Conservation (phyloP, 352 stramenopile genomes). For the Phytophthora agathidicida region DNA sequence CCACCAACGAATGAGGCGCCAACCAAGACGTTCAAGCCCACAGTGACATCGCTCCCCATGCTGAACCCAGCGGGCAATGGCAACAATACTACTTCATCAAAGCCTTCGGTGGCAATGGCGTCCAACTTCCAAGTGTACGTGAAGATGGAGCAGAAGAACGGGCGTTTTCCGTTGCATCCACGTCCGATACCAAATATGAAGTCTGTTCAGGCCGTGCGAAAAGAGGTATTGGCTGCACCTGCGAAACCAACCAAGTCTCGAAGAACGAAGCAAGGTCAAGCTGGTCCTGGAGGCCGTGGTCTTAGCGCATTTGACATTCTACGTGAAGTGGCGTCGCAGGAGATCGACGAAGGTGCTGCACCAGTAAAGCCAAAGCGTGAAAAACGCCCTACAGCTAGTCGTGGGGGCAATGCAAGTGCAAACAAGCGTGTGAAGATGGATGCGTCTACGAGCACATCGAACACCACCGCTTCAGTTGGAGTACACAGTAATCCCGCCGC, state of each 20-base stretch:
- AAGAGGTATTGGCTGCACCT: conserved; percentile 17
- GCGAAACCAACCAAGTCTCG: conserved; percentile 38
- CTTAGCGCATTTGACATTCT: conserved; percentile 88
- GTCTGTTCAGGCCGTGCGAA: conserved; percentile 16
- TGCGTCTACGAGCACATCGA: conserved; percentile 24
- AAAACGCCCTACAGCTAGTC: conserved; percentile 24
- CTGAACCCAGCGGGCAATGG: conserved; percentile 28
- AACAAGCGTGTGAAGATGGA: conserved; percentile 44
- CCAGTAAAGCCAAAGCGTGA: conserved; percentile 41
- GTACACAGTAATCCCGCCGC: neutral
- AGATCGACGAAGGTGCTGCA: conserved; percentile 41
- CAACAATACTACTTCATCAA: conserved; percentile 18
- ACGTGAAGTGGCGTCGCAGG: conserved; percentile 77
- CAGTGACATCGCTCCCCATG: conserved; percentile 44
- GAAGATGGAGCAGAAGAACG: conserved; percentile 64
- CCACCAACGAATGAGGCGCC: conserved; percentile 51
- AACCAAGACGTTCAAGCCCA: conserved; percentile 34
- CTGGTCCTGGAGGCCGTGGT: conserved; percentile 19
- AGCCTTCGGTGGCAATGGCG: conserved; percentile 20
- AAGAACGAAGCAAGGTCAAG: conserved; percentile 35
- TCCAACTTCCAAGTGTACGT: conserved; percentile 50
- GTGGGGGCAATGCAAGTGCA: conserved; percentile 6
- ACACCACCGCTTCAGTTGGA: conserved; percentile 3
- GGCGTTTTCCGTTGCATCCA: conserved; percentile 32
- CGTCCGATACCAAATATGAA: conserved; percentile 30